Conservation (phyloP, 148 eudicot genomes). For the Beta vulgaris region DNA sequence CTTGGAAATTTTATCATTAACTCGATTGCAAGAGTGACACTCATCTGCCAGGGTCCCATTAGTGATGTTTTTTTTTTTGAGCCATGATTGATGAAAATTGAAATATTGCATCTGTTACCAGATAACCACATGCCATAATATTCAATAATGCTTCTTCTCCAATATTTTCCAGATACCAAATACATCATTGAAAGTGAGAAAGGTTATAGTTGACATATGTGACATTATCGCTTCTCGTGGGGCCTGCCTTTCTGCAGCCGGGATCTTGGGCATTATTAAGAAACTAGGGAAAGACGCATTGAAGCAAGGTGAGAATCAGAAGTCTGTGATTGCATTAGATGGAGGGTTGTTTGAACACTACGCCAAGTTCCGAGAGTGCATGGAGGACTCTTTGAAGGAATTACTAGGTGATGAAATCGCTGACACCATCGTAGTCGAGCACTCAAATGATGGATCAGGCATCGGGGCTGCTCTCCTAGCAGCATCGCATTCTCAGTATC, state of each 20-base stretch:
- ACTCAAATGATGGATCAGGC: constrained; percentile 86
- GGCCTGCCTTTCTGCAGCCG: constrained; percentile 88
- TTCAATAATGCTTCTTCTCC: neutral
- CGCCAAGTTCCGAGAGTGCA: constrained; percentile 58
- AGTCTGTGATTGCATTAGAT: constrained; percentile 73
- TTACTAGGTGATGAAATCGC: constrained; percentile 66
- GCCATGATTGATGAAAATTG: neutral
- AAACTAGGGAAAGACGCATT: constrained; percentile 66
- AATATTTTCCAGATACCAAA: constrained; percentile 56
- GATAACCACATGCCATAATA: neutral
- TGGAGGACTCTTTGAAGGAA: constrained; percentile 72
- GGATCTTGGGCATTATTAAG: constrained; percentile 79
- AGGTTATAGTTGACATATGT: constrained; percentile 60
- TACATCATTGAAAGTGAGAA: constrained; percentile 74
- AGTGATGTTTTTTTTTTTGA: neutral
- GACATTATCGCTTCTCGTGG: constrained; percentile 76
- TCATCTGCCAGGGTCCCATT: neutral
- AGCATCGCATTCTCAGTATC: constrained; percentile 89
- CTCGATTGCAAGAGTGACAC: neutral
- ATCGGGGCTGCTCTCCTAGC: constrained; percentile 91
- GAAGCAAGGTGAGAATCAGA: constrained; percentile 54
- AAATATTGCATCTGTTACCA: neutral
- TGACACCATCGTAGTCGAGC: constrained; percentile 55
- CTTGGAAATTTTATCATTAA: neutral
- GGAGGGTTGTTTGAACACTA: constrained; percentile 90